Base-by-base conservation (phyloP, 1,139 yeast genomes). In the Meyerozyma carpophila region DNA sequence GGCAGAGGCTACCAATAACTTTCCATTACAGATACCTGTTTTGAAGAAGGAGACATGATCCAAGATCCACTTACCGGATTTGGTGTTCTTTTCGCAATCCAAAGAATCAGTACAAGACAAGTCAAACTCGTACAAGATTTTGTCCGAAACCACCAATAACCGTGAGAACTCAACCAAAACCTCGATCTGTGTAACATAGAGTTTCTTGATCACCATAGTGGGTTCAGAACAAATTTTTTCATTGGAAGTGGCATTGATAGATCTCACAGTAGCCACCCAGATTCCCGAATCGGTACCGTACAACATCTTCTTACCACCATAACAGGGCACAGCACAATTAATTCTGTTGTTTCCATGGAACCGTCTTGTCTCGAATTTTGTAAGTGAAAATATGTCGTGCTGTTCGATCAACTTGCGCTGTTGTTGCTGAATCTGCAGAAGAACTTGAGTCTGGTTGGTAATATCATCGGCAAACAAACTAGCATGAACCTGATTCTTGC, bases 231-330 rank as follows among this genome's bases (percentile, higher is more conserved):
- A 83, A 47, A 73, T 71, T 53, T 70, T 72, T 47, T 72, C 77
- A 47, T 64, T 70, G 18, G 73, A 68, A 1, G 73, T 64, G 32
- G 72, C 58, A 50, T 70, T 69, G 45, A 73, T 73, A 10, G 76
- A 66, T 36, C 78, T 59, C 36, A 76, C 79, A 0, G 86, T 79
- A 40, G 94, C 82, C 40, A 89, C 81, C 75, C 87, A 94, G 7
- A 93, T 82, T 8, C 98, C 98, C 3, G 84, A 77, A 59, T 90
- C 96, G 0, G 98, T 90, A 41, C 98, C 98, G 57, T 88, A 91
- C 40, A 93, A 64, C 52, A 91, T 67, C 62, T 91, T 88, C 51
- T 95, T 79, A 21, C 98, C 98, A 45, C 97, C 97, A 58, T 93
- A 96, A 61, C 91, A 84, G 28, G 97, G 95, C 32, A 88, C 91